Conservation (phyloP, 75 land plant genomes). For the Selaginella moellendorffii region DNA sequence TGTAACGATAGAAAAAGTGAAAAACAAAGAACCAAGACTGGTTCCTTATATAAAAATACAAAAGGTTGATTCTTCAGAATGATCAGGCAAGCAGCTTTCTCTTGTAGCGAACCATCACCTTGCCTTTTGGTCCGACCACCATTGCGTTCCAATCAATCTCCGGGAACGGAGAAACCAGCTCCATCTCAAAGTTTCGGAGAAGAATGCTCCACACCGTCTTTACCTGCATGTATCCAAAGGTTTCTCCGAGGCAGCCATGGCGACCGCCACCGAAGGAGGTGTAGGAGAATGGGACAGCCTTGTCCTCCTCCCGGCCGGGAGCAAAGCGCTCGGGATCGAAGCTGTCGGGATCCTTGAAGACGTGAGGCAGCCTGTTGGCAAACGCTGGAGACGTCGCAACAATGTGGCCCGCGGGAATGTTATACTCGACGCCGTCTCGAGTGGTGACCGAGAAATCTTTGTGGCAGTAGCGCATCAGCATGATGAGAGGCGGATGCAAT, state of each 20-base stretch:
- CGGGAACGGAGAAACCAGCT: conserved; percentile 84
- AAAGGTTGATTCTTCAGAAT: too few relatives aligned
- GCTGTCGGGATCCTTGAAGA: conserved; percentile 65
- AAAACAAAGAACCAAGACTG: too few relatives aligned
- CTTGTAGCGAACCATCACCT: conserved; percentile 95
- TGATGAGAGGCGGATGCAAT: conserved; percentile 85
- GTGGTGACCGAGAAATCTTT: conserved; percentile 71
- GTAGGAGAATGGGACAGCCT: conserved; percentile 70
- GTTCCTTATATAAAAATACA: too few relatives aligned
- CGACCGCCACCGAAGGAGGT: conserved; percentile 93
- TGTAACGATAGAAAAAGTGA: too few relatives aligned
- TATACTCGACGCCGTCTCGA: conserved; percentile 59
- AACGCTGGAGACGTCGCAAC: conserved; percentile 95
- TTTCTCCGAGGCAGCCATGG: conserved; percentile 94
- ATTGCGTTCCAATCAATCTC: conserved; percentile 95
- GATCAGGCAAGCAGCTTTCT: too few relatives aligned
- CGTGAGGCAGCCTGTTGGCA: conserved; percentile 71
- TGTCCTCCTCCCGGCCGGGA: conserved; percentile 82
- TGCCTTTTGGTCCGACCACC: conserved; percentile 96
- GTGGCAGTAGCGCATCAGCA: conserved; percentile 76
- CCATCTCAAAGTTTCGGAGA: conserved; percentile 75
- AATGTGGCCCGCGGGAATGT: conserved; percentile 83
- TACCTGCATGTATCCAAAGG: conserved; percentile 76
- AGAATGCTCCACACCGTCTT: conserved; percentile 93
- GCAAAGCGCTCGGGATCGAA: conserved; percentile 81